phyloP scores from a whole-genome alignment of 2,329 filamentous ascomycete species.

The Graphilbum ipis-grandicollis region DNA sequence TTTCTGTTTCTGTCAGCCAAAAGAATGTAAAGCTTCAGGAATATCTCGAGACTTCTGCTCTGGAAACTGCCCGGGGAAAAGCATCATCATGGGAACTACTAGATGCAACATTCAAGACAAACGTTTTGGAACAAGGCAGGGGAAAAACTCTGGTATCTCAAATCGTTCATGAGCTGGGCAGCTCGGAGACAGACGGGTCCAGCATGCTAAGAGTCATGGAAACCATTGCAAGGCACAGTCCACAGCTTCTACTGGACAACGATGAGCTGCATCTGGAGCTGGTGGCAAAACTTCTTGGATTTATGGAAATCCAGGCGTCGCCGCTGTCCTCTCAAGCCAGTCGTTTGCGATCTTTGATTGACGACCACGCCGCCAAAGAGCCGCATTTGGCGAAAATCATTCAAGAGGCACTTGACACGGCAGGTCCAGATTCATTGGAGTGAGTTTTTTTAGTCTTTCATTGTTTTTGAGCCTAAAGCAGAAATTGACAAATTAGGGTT shows the following conservation, averaged over 20 bases:
- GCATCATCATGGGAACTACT: slow-evolving; percentile 26
- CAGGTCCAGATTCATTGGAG: slow-evolving; percentile 30
- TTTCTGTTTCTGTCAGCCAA: slow-evolving; percentile 16
- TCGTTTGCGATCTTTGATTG: slow-evolving; percentile 26
- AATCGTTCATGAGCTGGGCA: slow-evolving; percentile 12
- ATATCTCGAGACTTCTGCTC: slow-evolving; percentile 23
- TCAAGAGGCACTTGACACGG: slow-evolving; percentile 34
- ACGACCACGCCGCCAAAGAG: slow-evolving; percentile 21
- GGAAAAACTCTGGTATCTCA: slow-evolving; percentile 15
- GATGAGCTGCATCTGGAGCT: slow-evolving; percentile 29
- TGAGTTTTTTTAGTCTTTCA: slow-evolving; percentile 14
- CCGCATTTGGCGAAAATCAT: slow-evolving; percentile 32
- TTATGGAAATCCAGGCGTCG: slow-evolving; percentile 31
- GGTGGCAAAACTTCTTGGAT: slow-evolving; percentile 32
- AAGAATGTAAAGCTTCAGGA: slow-evolving; percentile 26
- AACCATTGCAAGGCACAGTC: slow-evolving; percentile 25
- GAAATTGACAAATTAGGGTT: slow-evolving; percentile 25
- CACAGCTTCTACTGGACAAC: slow-evolving; percentile 25
- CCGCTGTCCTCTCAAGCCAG: slow-evolving; percentile 22
- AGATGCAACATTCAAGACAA: slow-evolving; percentile 26
- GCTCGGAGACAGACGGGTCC: slow-evolving; percentile 8
- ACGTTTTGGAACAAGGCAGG: slow-evolving; percentile 19
- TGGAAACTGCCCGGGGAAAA: slow-evolving; percentile 19
- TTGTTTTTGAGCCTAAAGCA: neutral
- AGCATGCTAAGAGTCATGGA: slow-evolving; percentile 27